Evolutionary conservation across 441 rosid genomes (phyloP).

Genomic region (Brassica hybrid): DNA sequence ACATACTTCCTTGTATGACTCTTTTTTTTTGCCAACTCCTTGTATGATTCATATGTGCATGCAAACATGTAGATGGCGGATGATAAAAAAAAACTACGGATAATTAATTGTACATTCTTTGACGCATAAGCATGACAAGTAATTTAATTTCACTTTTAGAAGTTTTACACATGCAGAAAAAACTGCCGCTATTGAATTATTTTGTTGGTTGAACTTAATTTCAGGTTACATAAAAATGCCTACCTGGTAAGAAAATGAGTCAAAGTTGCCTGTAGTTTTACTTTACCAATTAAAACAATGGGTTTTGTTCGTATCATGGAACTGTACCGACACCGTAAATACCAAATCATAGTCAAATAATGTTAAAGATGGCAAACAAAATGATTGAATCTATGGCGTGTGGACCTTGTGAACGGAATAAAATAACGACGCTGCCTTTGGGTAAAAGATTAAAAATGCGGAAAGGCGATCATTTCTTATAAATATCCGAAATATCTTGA

Average conservation of each 20-base stretch:
- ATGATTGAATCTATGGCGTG: conserved; percentile 30
- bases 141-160: conserved; percentile 9
- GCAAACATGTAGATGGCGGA: background rate
- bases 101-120: background rate
- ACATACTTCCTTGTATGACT: background rate
- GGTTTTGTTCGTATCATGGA: conserved; percentile 3
- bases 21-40: background rate
- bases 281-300: background rate
- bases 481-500: background rate
- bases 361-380: conserved; percentile 35
- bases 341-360: conserved; percentile 27
- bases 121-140: background rate
- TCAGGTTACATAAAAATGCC: background rate
- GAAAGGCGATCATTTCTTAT: conserved; percentile 11
- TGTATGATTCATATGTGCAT: conserved; percentile 1
- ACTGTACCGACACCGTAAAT: conserved; percentile 10
- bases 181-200: background rate
- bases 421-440: conserved; percentile 30
- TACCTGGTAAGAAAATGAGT: background rate
- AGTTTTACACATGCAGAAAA: conserved; percentile 4
- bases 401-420: conserved; percentile 26
- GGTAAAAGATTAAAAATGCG: conserved; percentile 22
- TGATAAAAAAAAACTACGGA: background rate
- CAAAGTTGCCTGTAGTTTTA: background rate
- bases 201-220: background rate